phyloP scores from a whole-genome alignment of 2,329 filamentous ascomycete species.

The Aspergillus pseudoglaucus region DNA sequence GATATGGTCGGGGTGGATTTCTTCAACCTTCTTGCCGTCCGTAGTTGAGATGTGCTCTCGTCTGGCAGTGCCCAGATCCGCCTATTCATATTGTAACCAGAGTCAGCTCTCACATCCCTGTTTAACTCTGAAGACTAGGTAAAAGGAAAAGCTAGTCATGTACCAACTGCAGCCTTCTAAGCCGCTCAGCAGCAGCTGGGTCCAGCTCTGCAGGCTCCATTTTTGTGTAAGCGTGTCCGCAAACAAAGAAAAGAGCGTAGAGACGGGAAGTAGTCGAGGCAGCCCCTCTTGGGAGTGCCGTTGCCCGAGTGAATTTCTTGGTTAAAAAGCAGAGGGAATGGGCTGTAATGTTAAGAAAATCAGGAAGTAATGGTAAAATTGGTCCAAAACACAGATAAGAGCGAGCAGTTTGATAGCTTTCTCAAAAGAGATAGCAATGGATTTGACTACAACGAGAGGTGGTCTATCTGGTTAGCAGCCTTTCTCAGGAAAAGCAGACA shows the following conservation, averaged over 20 bases:
- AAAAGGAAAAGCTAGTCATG: background rate
- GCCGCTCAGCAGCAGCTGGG: constrained; percentile 9
- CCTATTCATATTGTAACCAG: constrained; percentile 15
- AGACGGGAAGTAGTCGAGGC: background rate
- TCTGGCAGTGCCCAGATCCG: constrained; percentile 31
- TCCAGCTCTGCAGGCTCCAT: constrained; percentile 7
- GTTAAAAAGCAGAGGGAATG: too few relatives aligned
- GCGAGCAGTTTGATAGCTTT: too few relatives aligned
- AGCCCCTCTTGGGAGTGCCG: background rate
- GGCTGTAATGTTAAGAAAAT: too few relatives aligned
- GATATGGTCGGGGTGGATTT: constrained; percentile 17
- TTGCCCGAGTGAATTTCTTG: too few relatives aligned
- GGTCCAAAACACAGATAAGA: too few relatives aligned
- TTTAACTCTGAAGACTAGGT: background rate
- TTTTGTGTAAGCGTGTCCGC: background rate
- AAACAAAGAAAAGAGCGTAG: background rate
- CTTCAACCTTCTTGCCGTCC: constrained; percentile 14
- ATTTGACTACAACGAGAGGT: too few relatives aligned
- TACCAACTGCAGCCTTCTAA: constrained; percentile 27
- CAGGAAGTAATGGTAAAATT: too few relatives aligned
- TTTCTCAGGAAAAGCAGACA: too few relatives aligned
- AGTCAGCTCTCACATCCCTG: background rate
- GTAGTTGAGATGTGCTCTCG: constrained; percentile 31
- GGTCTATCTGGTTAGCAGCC: too few relatives aligned
- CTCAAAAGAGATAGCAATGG: too few relatives aligned